phyloP scores from a whole-genome alignment of 306 rosid genomes.

The Phaseolus lunatus region DNA sequence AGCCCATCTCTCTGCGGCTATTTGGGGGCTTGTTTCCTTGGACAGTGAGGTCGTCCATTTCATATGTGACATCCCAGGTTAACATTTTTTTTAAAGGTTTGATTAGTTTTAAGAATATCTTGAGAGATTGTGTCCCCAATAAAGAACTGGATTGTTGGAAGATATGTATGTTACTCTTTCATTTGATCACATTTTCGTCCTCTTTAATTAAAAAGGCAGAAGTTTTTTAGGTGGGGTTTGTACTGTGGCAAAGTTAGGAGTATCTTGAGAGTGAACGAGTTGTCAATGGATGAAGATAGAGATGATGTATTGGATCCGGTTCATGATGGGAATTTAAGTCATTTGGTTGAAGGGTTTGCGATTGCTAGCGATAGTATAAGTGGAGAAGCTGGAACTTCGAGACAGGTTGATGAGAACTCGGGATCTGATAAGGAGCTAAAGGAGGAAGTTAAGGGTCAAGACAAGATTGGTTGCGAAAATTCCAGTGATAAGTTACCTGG shows the following conservation, averaged over 20 bases:
- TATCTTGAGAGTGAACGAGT: constrained; percentile 40
- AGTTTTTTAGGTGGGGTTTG: constrained; percentile 33
- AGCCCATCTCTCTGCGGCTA: constrained; percentile 38
- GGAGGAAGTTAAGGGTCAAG: constrained; percentile 35
- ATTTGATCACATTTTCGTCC: constrained; percentile 49
- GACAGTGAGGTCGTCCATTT: constrained; percentile 39
- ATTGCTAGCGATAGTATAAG: constrained; percentile 12
- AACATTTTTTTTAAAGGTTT: constrained; percentile 5
- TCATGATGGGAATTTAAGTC: constrained; percentile 51
- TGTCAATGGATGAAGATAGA: constrained; percentile 58
- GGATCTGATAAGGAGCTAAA: constrained; percentile 48
- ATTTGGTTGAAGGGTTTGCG: constrained; percentile 51
- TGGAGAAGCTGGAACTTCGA: constrained; percentile 46
- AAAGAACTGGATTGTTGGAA: constrained; percentile 48
- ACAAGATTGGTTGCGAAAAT: constrained; percentile 36
- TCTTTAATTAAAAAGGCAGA: constrained; percentile 16
- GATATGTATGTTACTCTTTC: constrained; percentile 33
- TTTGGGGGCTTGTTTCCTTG: constrained; percentile 36
- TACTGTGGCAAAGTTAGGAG: constrained; percentile 31
- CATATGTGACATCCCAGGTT: constrained; percentile 35
- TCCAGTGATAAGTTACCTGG: constrained; percentile 39
- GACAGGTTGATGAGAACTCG: constrained; percentile 37
- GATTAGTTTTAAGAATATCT: constrained; percentile 29
- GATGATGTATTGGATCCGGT: constrained; percentile 51
- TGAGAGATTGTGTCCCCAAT: neutral